A percentile compares a stretch with the other conserved stretches of the same genome.
phyloP scores from a whole-genome alignment of 2,329 filamentous ascomycete species.

The Trichophyton rubrum region DNA sequence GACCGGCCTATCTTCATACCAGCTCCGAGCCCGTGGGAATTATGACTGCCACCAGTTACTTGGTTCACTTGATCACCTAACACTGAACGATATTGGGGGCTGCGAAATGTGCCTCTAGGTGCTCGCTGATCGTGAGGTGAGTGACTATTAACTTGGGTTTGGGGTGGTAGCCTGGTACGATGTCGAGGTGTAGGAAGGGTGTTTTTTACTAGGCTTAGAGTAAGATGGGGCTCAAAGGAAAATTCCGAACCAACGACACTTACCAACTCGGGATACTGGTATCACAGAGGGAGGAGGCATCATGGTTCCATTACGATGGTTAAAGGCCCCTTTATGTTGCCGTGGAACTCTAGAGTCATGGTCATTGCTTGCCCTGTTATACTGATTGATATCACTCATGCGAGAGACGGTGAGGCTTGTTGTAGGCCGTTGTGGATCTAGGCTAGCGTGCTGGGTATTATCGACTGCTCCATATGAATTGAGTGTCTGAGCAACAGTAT shows the following conservation, averaged over 20 bases:
- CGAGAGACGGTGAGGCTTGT: conserved; percentile 18
- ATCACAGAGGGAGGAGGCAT: conserved; percentile 24
- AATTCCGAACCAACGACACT: conserved; percentile 6
- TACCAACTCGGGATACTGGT: conserved; percentile 18
- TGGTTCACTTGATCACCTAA: neutral
- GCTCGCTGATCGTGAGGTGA: neutral
- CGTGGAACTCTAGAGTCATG: conserved; percentile 28
- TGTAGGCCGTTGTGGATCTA: conserved; percentile 11
- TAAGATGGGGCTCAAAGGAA: neutral
- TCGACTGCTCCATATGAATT: conserved; percentile 22
- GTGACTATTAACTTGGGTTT: neutral
- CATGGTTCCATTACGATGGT: conserved; percentile 13
- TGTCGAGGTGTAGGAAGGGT: conserved; percentile 11
- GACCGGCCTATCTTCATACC: conserved; percentile 14
- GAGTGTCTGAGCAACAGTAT: conserved; percentile 38
- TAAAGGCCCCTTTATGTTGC: conserved; percentile 27
- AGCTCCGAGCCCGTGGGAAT: conserved; percentile 11
- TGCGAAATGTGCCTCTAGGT: neutral
- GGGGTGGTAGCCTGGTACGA: conserved; percentile 12
- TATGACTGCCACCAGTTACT: neutral
- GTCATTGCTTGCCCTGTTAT: conserved; percentile 13
- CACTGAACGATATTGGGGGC: neutral
- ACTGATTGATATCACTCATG: conserved; percentile 15
- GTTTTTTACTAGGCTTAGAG: conserved; percentile 7
- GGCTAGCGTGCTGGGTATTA: conserved; percentile 11